A percentile compares a stretch with the other conserved stretches of the same genome.
phyloP scores from a whole-genome alignment of 2,329 filamentous ascomycete species.

The Elsinoe fawcettii region DNA sequence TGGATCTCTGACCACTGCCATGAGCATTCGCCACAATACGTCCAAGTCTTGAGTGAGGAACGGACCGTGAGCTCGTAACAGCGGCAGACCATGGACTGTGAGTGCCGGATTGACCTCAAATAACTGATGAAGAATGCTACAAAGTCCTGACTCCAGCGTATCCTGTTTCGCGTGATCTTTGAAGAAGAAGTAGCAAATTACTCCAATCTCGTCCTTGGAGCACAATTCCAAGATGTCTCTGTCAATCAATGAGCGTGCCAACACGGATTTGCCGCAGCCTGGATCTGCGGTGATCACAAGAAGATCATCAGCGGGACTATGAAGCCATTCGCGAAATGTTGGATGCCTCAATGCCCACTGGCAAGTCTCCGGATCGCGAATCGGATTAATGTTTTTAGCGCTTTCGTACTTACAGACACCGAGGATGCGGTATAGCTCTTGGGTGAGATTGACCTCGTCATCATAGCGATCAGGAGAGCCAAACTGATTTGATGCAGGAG shows the following conservation, averaged over 20 bases:
- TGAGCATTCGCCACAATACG: constrained; percentile 20
- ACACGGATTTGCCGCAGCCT: constrained; percentile 37
- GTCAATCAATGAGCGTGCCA: constrained; percentile 31
- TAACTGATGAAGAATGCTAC: constrained; percentile 33
- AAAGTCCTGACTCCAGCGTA: constrained; percentile 26
- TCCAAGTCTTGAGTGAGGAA: constrained; percentile 18
- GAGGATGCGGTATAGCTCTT: constrained; percentile 18
- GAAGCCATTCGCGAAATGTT: constrained; percentile 25
- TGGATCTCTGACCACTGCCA: constrained; percentile 13
- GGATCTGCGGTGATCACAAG: constrained; percentile 37
- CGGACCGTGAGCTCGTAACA: constrained; percentile 21
- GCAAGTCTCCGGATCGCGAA: constrained; percentile 28
- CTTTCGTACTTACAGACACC: constrained; percentile 25
- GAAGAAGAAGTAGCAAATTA: constrained; percentile 33
- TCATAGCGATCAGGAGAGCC: too few relatives aligned
- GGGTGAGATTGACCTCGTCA: background rate
- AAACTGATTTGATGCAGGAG: too few relatives aligned
- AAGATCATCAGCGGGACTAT: constrained; percentile 22
- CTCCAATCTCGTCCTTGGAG: background rate
- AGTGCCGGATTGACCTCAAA: constrained; percentile 25
- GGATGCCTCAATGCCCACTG: constrained; percentile 29
- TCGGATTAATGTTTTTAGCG: constrained; percentile 29
- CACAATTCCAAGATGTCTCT: constrained; percentile 19
- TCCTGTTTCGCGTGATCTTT: constrained; percentile 33
- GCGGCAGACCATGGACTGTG: constrained; percentile 20